Base-by-base conservation (phyloP, 129 eudicot genomes). In the Flaveria bidentis region DNA sequence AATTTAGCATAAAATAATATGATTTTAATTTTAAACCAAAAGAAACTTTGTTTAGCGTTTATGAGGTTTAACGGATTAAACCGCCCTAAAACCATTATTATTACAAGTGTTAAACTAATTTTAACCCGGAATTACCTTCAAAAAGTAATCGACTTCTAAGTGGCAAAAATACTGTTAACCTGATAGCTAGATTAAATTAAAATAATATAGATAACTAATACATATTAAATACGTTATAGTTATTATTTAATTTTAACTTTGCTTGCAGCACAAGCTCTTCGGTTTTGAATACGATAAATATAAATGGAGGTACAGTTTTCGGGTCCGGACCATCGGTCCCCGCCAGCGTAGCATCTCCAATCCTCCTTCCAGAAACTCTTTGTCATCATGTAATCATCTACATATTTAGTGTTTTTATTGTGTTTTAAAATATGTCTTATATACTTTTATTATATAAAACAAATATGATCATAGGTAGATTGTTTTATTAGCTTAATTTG, bases 261-360 rank as follows among this genome's bases (percentile, higher is more conserved):
- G 25, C 67, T 36, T 83, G 93, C 92, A 94, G 98, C 91, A 91
- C 96, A 23, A 91, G 85, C 77, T 81, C 97, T 30, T 87, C 96
- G 1, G 78, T 94, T 44, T 81, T 94, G 61, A 91, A 94, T 76
- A 88, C 89, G n/a, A 89, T 87, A 36, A 91, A 89, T 81, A 86
- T 92, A 80, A 91, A 67, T 53, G 92, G 92, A 14, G 83, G 97
- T 18, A 84, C 88, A 58, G 87, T 94, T 75, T 94, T 88, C 71
- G 97, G 98, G 28, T 89, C 89, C 2, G 93, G 96, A 65, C 97
- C 97, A 23, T 23, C 26, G 26, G 26, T 1, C 26, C 26, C 26
- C 26, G 1, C 26, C 26, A 23, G 81, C 73, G 64, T 71, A 17
- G 83, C 84, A 45, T 67, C 87, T 16, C 52, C 69, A 28, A 44